Base-by-base conservation (phyloP, 2,329 filamentous ascomycete genomes). In the Hypoxylon sp. region DNA sequence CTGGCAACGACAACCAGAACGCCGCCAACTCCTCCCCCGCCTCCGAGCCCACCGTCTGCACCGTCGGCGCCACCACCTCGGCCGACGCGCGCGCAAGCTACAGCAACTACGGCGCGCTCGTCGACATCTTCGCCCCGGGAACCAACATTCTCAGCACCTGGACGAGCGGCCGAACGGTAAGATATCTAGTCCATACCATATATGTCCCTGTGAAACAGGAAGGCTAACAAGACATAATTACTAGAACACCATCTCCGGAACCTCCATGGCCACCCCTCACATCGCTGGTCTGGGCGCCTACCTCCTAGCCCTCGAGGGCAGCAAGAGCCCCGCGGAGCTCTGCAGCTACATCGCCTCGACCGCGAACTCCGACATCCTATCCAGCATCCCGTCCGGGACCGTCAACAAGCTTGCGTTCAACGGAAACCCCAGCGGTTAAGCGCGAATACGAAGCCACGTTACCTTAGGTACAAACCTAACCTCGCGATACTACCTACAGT, bases 241-340 rank as follows among this genome's bases (percentile, higher is more conserved):
- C 74, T 74, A 66, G n/a, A 70, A 70, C 36, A 73, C 64, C 19
- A 74, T 83, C 61, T 78, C 74, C 9, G 84, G 84, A 23, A 87
- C 84, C 4, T 83, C 78, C 25, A 86, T 86, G 83, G 80, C 83
- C 2, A 71, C 76, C 2, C 83, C 84, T 0, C 83, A 86, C 63
- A 73, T 87, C 43, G 74, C 80, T 16, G 84, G 84, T 8, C 67
- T 87, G n/a, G 81, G 78, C 7, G 74, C 80, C n/a, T 86, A 86
- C 64, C 67, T 86, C 20, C 63, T 79, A 52, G 70, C 65, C 7
- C 67, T 78, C 1, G 74, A 80, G 63, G 62, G 65, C 17, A 57
- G 64, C 32, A 59, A 57, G 5, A 72, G 70, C n/a, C 77, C 80
- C 0, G 67, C 58, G 32, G 69, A 67, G 25, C 72, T 81, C 23